Evolutionary conservation across 768 basidiomycete species (phyloP).

Genomic region (Mrakia blollopis): DNA sequence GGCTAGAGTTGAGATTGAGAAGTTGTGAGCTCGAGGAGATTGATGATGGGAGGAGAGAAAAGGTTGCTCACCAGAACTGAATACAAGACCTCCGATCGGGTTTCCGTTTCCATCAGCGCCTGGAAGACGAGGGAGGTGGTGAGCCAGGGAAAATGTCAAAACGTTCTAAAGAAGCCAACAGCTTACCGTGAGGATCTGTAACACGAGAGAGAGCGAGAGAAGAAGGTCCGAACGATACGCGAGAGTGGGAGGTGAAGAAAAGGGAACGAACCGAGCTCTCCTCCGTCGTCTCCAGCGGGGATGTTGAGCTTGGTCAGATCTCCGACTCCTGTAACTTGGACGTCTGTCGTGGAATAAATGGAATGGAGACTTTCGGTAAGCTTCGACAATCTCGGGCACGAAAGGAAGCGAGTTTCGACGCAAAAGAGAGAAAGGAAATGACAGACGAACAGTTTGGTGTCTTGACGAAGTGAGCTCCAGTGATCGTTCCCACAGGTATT

Average conservation of each 20-base stretch:
- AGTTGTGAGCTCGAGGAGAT: not conserved
- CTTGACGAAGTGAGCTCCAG: constrained; percentile 38
- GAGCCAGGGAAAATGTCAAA: no score
- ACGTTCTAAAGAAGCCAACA: no score
- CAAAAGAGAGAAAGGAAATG: not conserved
- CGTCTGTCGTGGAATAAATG: constrained; percentile 2
- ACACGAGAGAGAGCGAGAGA: not conserved
- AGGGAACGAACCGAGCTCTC: constrained; percentile 48
- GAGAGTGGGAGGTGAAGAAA: not conserved
- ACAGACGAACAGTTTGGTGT: constrained; percentile 29
- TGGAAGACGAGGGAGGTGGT: not conserved
- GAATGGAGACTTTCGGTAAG: not conserved
- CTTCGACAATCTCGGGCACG: not conserved
- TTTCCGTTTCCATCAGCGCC: constrained; percentile 44
- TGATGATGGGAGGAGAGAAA: not conserved
- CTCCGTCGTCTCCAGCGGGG: constrained; percentile 58
- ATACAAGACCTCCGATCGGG: constrained; percentile 62
- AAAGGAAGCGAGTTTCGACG: not conserved
- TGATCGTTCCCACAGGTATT: constrained; percentile 36
- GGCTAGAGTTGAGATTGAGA: constrained; percentile 1
- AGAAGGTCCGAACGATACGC: no score
- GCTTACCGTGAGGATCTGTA: no score
- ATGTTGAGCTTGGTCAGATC: constrained; percentile 64
- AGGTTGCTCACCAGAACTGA: constrained; percentile 47
- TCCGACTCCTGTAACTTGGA: constrained; percentile 55